Conservation (phyloP, 2,329 filamentous ascomycete species). For the Aspergillus pseudoterreus region DNA sequence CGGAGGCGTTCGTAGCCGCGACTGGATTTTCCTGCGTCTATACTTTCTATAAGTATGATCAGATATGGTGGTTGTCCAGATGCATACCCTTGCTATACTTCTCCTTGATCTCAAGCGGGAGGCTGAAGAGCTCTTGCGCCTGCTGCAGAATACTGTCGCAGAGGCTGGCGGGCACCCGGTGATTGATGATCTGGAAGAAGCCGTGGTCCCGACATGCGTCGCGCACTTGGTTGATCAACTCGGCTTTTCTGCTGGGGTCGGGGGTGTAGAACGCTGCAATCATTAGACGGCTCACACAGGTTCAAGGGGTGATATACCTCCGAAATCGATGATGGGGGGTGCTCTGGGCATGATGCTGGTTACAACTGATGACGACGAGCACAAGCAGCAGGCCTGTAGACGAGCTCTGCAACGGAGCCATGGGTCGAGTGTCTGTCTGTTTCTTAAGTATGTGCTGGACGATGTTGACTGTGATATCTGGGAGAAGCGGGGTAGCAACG, state of each 20-base stretch:
- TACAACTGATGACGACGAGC: slow-evolving; percentile 1
- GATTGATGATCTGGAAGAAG: slow-evolving; percentile 53
- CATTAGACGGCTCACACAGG: neutral
- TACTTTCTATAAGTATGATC: no score
- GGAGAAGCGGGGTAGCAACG: neutral
- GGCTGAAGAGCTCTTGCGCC: slow-evolving; percentile 47
- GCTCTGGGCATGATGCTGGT: slow-evolving; percentile 3
- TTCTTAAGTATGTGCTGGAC: neutral
- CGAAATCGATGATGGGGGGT: slow-evolving; percentile 6
- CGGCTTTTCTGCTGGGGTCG: slow-evolving; percentile 4
- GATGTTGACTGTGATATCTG: neutral
- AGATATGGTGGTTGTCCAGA: no score
- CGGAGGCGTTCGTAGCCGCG: slow-evolving; percentile 26
- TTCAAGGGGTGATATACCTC: neutral
- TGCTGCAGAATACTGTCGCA: slow-evolving; percentile 42
- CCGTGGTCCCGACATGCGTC: slow-evolving; percentile 46
- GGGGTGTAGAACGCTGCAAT: slow-evolving; percentile 2
- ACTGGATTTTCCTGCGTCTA: slow-evolving; percentile 1
- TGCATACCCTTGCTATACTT: slow-evolving; percentile 21
- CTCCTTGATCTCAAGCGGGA: slow-evolving; percentile 30
- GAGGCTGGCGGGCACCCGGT: slow-evolving; percentile 42
- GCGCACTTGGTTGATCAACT: slow-evolving; percentile 28
- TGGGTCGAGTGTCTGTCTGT: neutral
- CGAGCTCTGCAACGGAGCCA: neutral
- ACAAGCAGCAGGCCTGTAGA: slow-evolving; percentile 1